Base-by-base conservation (phyloP, 257 asterid species). In the Verbascum thapsus region DNA sequence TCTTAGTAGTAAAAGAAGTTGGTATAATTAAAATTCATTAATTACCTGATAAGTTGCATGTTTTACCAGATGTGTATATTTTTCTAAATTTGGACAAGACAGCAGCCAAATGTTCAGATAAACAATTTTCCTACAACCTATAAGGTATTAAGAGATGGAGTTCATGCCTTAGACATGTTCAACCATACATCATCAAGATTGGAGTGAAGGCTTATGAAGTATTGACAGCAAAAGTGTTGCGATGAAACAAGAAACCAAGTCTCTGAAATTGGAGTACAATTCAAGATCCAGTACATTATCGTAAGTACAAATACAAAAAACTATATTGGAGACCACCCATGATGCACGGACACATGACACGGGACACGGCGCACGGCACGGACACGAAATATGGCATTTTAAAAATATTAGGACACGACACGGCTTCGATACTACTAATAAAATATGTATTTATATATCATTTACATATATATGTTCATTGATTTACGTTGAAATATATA, bases 141-240 rank as follows among this genome's bases (percentile, higher is more conserved):
- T 13, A 15, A 50, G 37, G n/a, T 22, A 30, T 42, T 12, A 66
- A 55, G 16, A 45, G 39, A 44, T 15, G 13, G 57, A 45, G 32
- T 58, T 26, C 57, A 45, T 49, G 20, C 35, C 13, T 66, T 38
- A 15, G 16, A 49, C 58, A 66, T 37, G 13, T 49, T 18, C 0
- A 5, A 10, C 15, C 53, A 32, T 60, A 10, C 5, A 26, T 19
- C 9, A 26, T 15, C 42, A 51, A 52, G 19, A 40, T 34, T 10
- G 52, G 9, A 51, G 4, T 26, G 8, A 64, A 63, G 22, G 10
- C 6, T 12, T 15, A 9, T 3, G 61, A 16, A 51, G 70, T 16
- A 38, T 10, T 51, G 61, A 32, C 20, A 11, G 22, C 11, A 6
- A 53, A 13, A 26, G 18, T 11, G 53, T 5, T 40, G n/a, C n/a